These are phyloP conservation scores for Phaeosphaeriaceae sp. DNA, from an alignment of 2,329 filamentous ascomycete genomes.

Conservation along the genomic window DNA sequence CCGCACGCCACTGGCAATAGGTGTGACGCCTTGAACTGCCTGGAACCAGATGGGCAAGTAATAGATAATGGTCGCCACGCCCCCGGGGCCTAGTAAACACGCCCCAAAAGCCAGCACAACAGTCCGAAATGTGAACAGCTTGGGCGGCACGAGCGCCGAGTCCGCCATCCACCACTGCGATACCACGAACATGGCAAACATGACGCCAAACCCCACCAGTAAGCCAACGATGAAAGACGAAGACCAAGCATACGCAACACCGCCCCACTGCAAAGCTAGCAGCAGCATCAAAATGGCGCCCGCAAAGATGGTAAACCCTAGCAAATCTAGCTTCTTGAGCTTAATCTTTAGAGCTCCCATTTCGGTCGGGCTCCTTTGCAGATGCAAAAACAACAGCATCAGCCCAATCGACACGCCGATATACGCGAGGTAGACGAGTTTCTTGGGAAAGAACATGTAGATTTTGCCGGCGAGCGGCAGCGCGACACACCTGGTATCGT, in stretches of 20 bases:
- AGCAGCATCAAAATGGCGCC: slow-evolving; percentile 34
- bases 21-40: slow-evolving; percentile 39
- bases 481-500: too few species aligned
- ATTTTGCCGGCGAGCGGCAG: slow-evolving; percentile 20
- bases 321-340: slow-evolving; percentile 47
- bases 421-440: slow-evolving; percentile 15
- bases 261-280: slow-evolving; percentile 31
- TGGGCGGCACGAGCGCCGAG: not conserved
- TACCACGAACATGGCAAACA: slow-evolving; percentile 10
- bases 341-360: too few species aligned
- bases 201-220: slow-evolving; percentile 15
- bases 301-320: slow-evolving; percentile 44
- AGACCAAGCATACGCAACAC: slow-evolving; percentile 17
- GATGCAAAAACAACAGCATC: slow-evolving; percentile 8
- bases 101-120: slow-evolving; percentile 31
- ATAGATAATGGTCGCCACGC: slow-evolving; percentile 14
- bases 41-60: slow-evolving; percentile 45
- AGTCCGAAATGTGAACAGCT: not conserved
- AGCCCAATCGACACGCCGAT: slow-evolving; percentile 11
- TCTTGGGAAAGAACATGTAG: slow-evolving; percentile 21
- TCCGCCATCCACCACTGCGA: not conserved
- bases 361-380: not conserved
- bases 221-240: slow-evolving; percentile 20
- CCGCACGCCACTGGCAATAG: slow-evolving; percentile 42
- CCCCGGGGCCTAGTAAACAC: slow-evolving; percentile 24